Percentiles rank a stretch among this genome's conserved stretches.
phyloP scores from a whole-genome alignment of 768 basidiomycete species.

The Lactifluus hygrophoroides region DNA sequence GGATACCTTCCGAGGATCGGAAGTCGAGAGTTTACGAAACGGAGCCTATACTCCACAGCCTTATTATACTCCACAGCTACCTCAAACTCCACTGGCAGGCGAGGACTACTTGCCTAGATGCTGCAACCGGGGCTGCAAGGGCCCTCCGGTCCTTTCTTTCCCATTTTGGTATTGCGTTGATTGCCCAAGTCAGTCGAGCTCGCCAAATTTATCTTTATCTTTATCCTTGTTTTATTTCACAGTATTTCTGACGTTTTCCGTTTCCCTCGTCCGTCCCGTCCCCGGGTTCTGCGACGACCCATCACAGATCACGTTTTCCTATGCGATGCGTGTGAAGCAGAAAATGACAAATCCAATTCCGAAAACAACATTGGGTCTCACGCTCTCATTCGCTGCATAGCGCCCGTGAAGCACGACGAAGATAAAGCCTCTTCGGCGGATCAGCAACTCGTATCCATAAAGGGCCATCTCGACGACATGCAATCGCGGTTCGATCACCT shows the following conservation, averaged over 20 bases:
- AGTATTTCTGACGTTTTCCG: neutral
- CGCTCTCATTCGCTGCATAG: constrained; percentile 12
- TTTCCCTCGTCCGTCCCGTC: too few relatives aligned
- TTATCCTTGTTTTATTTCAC: neutral
- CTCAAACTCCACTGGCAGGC: too few relatives aligned
- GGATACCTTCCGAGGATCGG: neutral
- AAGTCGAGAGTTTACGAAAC: too few relatives aligned
- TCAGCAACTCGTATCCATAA: neutral
- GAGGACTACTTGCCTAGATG: too few relatives aligned
- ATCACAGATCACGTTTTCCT: constrained; percentile 11
- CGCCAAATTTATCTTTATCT: too few relatives aligned
- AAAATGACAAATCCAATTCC: too few relatives aligned
- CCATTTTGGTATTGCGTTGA: constrained; percentile 28
- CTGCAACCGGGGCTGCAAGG: too few relatives aligned
- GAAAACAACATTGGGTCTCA: too few relatives aligned
- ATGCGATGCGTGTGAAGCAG: constrained; percentile 18
- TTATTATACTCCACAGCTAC: too few relatives aligned
- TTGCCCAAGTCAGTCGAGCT: constrained; percentile 22
- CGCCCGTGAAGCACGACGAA: neutral
- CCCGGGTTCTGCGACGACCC: neutral
- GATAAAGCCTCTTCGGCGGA: neutral
- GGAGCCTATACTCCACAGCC: too few relatives aligned
- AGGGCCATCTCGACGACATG: neutral
- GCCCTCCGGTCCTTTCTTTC: too few relatives aligned
- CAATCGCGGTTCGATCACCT: neutral